Evolutionary conservation across 2,329 filamentous ascomycete genomes (phyloP).

Genomic region (Aspergillus novoparasiticus): DNA sequence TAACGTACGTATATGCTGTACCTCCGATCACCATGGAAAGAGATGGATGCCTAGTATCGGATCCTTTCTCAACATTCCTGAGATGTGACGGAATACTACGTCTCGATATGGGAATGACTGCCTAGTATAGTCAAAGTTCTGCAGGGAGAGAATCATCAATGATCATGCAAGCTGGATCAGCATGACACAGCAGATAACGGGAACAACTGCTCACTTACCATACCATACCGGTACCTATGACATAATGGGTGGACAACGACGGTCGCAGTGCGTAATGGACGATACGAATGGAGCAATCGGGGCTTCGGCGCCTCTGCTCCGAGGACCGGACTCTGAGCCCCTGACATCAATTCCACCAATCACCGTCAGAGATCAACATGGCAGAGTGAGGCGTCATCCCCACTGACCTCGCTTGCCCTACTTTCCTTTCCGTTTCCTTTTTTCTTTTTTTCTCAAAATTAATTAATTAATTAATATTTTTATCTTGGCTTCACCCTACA

Average conservation of each 20-base stretch:
- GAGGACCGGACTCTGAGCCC: not conserved
- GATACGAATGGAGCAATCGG: not conserved
- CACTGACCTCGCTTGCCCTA: constrained; percentile 2
- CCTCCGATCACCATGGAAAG: not conserved
- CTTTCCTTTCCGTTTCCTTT: not conserved
- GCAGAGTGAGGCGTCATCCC: constrained; percentile 10
- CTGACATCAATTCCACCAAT: not conserved
- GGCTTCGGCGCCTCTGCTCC: not conserved
- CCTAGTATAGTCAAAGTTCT: not conserved
- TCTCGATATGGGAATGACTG: not conserved
- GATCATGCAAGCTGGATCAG: not conserved
- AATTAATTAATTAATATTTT: not conserved
- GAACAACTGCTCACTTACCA: not conserved
- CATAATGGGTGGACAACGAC: not conserved
- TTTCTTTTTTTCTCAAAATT: not conserved
- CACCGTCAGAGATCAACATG: not conserved
- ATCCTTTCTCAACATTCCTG: not conserved
- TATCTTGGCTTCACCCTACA: not conserved
- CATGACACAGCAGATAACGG: not conserved
- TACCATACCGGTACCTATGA: not conserved
- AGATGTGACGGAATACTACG: not conserved
- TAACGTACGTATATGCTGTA: not conserved
- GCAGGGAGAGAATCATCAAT: not conserved
- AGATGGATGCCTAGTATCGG: not conserved
- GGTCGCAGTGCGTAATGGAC: not conserved